Evolutionary conservation across 169 alveolate species (phyloP), one percentile per base, ranked within the genome.

Genomic region (Cryptosporidium sp.): DNA sequence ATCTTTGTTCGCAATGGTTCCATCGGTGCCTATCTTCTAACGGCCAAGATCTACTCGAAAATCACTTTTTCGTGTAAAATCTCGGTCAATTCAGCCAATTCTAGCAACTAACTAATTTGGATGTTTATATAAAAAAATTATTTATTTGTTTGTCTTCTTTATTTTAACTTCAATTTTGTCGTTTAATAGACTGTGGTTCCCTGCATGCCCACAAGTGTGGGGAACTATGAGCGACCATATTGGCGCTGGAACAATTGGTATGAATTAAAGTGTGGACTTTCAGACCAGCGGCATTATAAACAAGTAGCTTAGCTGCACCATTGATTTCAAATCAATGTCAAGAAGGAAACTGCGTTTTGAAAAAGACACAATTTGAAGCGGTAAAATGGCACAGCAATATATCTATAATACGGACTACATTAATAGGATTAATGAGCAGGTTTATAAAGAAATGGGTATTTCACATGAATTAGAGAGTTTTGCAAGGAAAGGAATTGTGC

Each of bases 121-220:
- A 23, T 26, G 31, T 26, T 8, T 55, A 55, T 55, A 55, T 55
- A 55, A 55, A n/a, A 21, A 1, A 23, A 0, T 9, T 55, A 55
- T 55, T 1, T 23, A 3, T 23, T 26, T 18, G 9, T 9, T 55
- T 26, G 14, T 55, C 23, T 55, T n/a, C 37, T 26, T 9, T 26
- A 55, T 55, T 55, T 5, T 23, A 52, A 52, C 6, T 52, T 52
- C 31, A 52, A 52, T 18, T n/a, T 52, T 55, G 67, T 48, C 55
- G 55, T 55, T 55, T 16, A 55, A 55, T 8, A 55, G 67, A 55
- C 67, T 55, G 71, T 65, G 71, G 71, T 9, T 33, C 71, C 61
- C 21, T 71, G 69, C 85, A 71, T 71, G 85, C 85, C 85, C 85
- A 71, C 85, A 71, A 71, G 21, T 71, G 67, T 71, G 85, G 61